phyloP scores from a whole-genome alignment of 2,329 filamentous ascomycete genomes.

The Aspergillus fijiensis region DNA sequence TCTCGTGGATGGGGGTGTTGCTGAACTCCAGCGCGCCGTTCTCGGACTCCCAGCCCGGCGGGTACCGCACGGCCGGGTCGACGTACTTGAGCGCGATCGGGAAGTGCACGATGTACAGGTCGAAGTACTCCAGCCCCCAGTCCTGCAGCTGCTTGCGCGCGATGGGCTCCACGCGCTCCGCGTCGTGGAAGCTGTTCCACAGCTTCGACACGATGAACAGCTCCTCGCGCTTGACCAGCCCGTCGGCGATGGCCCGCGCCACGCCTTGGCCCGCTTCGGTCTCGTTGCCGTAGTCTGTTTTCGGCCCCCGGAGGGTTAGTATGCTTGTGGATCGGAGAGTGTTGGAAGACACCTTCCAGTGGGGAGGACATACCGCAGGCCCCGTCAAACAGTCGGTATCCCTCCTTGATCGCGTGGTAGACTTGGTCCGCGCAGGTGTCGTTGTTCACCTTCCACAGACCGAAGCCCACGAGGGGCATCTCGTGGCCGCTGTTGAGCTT shows the following conservation, averaged over 20 bases:
- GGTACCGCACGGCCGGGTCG: constrained; percentile 74
- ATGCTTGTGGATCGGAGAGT: too few relatives aligned
- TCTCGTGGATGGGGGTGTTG: constrained; percentile 74
- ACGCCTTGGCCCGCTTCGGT: constrained; percentile 74
- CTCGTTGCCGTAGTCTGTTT: constrained; percentile 77
- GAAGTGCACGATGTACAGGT: constrained; percentile 88
- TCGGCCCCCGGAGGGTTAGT: background rate
- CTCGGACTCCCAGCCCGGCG: constrained; percentile 70
- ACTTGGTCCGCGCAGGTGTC: constrained; percentile 71
- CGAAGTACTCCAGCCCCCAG: constrained; percentile 86
- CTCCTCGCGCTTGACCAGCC: constrained; percentile 77
- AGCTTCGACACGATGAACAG: constrained; percentile 93
- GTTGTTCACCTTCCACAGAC: constrained; percentile 79
- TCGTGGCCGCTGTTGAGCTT: constrained; percentile 31
- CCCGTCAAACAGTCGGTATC: constrained; percentile 62
- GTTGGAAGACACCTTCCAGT: too few relatives aligned
- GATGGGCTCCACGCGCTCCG: constrained; percentile 73
- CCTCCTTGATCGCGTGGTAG: constrained; percentile 68
- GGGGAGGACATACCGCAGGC: constrained; percentile 51
- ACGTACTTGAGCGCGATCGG: constrained; percentile 83
- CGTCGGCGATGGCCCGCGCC: constrained; percentile 75
- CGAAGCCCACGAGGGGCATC: constrained; percentile 48
- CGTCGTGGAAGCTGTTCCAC: constrained; percentile 88
- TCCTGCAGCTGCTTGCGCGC: constrained; percentile 73
- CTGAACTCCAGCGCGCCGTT: constrained; percentile 62